These are phyloP conservation scores for Globisporangium viniferum DNA, from an alignment of 352 stramenopile genomes.

Conservation along the genomic window DNA sequence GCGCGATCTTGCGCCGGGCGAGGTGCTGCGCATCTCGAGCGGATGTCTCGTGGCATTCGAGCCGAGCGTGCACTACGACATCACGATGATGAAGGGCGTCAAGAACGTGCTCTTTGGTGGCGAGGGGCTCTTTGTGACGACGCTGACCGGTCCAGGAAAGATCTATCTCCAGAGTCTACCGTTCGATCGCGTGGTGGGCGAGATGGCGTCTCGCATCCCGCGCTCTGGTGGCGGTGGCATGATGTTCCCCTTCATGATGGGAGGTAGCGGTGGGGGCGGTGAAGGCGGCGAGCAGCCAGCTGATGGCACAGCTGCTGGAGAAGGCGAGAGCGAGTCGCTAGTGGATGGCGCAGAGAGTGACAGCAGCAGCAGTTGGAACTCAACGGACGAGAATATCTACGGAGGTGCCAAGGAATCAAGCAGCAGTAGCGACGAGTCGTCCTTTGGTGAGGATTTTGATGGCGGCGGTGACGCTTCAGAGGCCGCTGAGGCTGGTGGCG, in stretches of 20 bases:
- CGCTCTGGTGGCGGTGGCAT: constrained; percentile 70
- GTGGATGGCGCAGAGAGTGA: constrained; percentile 9
- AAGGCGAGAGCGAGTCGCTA: constrained; percentile 18
- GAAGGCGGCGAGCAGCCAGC: constrained; percentile 6
- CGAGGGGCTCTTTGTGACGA: constrained; percentile 93
- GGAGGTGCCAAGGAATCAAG: constrained; percentile 14
- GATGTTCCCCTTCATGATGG: constrained; percentile 86
- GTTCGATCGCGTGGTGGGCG: constrained; percentile 90
- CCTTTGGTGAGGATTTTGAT: constrained; percentile 20
- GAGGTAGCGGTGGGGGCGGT: constrained; percentile 34
- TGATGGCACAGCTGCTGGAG: constrained; percentile 20
- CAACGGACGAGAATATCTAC: constrained; percentile 54
- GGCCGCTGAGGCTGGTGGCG: constrained; percentile 22
- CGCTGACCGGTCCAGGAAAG: constrained; percentile 86
- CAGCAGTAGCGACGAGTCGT: constrained; percentile 17
- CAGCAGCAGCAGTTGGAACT: constrained; percentile 28
- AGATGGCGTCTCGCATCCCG: constrained; percentile 89
- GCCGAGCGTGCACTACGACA: constrained; percentile 85
- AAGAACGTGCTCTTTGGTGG: constrained; percentile 95
- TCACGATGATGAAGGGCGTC: constrained; percentile 90
- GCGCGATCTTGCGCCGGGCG: constrained; percentile 81
- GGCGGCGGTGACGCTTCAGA: constrained; percentile 15
- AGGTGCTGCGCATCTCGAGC: constrained; percentile 90
- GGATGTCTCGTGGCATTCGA: constrained; percentile 91
- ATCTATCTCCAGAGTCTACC: constrained; percentile 92